Evolutionary conservation across 192 early-diverging fungal genomes (phyloP).

Genomic region (Coemansia sp.): DNA sequence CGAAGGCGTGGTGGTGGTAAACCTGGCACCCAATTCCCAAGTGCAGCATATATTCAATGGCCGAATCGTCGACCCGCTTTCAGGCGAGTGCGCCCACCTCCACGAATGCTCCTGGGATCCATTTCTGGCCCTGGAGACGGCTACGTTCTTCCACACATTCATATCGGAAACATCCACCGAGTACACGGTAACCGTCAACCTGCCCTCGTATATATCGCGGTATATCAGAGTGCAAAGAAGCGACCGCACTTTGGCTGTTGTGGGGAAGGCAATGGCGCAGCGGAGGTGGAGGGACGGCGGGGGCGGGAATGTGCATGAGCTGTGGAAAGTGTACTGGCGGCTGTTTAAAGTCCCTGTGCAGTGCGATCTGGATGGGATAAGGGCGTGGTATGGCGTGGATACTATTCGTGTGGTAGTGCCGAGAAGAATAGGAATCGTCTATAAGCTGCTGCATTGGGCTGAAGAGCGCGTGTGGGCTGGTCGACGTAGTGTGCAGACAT

Average conservation of each 20-base stretch:
- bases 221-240: constrained; percentile 35
- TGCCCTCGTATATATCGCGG: constrained; percentile 35
- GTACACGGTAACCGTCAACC: constrained; percentile 20
- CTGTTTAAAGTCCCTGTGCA: constrained; percentile 29
- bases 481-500: background rate
- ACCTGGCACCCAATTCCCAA: constrained; percentile 21
- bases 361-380: constrained; percentile 16
- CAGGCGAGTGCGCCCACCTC: constrained; percentile 10
- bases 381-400: constrained; percentile 25
- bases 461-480: constrained; percentile 18
- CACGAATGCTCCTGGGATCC: constrained; percentile 41
- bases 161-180: constrained; percentile 16
- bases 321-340: constrained; percentile 44
- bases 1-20: constrained; percentile 28
- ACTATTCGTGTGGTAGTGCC: constrained; percentile 29
- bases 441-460: constrained; percentile 15
- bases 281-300: constrained; percentile 28
- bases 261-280: constrained; percentile 44
- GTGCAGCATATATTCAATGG: constrained; percentile 38
- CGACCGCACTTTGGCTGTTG: constrained; percentile 28
- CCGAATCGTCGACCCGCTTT: constrained; percentile 13
- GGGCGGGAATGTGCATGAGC: constrained; percentile 27
- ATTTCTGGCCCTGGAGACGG: constrained; percentile 24
- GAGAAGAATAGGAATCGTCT: background rate
- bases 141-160: constrained; percentile 28